phyloP scores from a whole-genome alignment of 1,284 basidiomycete genomes.

The Phlebopus sp. region DNA sequence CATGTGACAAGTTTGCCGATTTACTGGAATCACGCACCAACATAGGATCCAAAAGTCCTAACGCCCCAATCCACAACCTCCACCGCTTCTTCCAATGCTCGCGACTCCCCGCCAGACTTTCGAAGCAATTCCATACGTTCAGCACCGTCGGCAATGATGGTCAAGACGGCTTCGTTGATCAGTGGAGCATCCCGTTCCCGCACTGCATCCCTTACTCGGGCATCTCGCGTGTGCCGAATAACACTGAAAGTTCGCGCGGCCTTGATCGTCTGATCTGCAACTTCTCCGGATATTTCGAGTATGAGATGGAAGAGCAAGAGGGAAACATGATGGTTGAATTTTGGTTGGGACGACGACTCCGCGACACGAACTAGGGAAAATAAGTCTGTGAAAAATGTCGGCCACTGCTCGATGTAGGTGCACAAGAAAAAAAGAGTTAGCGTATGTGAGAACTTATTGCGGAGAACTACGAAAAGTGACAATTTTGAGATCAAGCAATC shows the following conservation, averaged over 20 bases:
- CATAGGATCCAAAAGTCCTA: slow-evolving; percentile 90
- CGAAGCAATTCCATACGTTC: slow-evolving; percentile 56
- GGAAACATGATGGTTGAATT: slow-evolving; percentile 78
- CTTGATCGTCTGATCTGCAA: slow-evolving; percentile 89
- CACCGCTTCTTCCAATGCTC: slow-evolving; percentile 58
- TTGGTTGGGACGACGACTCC: slow-evolving; percentile 50
- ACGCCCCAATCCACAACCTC: slow-evolving; percentile 90
- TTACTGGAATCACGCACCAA: slow-evolving; percentile 60
- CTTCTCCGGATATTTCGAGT: slow-evolving; percentile 89
- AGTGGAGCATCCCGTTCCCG: slow-evolving; percentile 83
- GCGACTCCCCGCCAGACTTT: slow-evolving; percentile 46
- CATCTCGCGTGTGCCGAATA: slow-evolving; percentile 76
- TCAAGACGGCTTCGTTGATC: slow-evolving; percentile 87
- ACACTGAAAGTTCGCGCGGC: slow-evolving; percentile 71
- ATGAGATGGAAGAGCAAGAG: slow-evolving; percentile 86
- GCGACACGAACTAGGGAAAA: slow-evolving; percentile 70
- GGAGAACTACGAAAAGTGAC: slow-evolving; percentile 55
- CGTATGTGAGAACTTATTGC: slow-evolving; percentile 99
- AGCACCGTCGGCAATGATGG: slow-evolving; percentile 76
- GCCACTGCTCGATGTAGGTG: slow-evolving; percentile 83
- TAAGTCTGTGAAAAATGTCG: slow-evolving; percentile 77
- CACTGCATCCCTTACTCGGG: slow-evolving; percentile 83
- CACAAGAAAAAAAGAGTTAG: slow-evolving; percentile 92
- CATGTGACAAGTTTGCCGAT: background rate
- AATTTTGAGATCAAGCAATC: slow-evolving; percentile 8